These are phyloP conservation scores for Candida maris DNA, from an alignment of 805 yeast genomes.

Conservation along the genomic window DNA sequence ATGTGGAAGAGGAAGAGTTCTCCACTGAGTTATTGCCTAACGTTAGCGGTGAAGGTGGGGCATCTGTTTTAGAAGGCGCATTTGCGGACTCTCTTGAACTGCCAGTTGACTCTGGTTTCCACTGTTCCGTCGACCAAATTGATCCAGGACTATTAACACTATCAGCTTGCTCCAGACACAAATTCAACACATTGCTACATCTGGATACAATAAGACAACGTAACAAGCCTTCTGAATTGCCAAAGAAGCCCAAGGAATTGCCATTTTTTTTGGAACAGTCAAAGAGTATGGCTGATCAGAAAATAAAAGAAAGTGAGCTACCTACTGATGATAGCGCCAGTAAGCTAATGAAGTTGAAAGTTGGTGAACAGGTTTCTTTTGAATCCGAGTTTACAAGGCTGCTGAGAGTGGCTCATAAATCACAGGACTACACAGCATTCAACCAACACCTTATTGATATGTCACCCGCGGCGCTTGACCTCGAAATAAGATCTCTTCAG, in stretches of 20 bases:
- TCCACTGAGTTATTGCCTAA: slow-evolving; percentile 63
- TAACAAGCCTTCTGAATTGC: slow-evolving; percentile 86
- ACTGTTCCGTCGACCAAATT: slow-evolving; percentile 61
- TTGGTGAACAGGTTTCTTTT: slow-evolving; percentile 37
- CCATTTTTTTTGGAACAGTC: slow-evolving; percentile 66
- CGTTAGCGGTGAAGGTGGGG: slow-evolving; percentile 73
- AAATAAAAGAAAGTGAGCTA: background rate
- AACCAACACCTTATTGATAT: slow-evolving; percentile 51
- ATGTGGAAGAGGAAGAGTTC: slow-evolving; percentile 74
- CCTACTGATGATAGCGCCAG: slow-evolving; percentile 5
- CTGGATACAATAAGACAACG: slow-evolving; percentile 81
- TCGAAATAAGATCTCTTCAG: slow-evolving; percentile 81
- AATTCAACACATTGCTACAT: slow-evolving; percentile 73
- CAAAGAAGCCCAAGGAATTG: slow-evolving; percentile 76
- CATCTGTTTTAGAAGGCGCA: slow-evolving; percentile 74
- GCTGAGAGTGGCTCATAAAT: slow-evolving; percentile 50
- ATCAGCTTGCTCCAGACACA: slow-evolving; percentile 71
- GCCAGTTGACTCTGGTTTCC: slow-evolving; percentile 31
- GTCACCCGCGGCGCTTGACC: slow-evolving; percentile 75
- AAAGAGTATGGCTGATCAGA: slow-evolving; percentile 14
- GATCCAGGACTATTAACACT: slow-evolving; percentile 63
- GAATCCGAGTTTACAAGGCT: slow-evolving; percentile 71
- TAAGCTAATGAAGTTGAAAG: slow-evolving; percentile 33
- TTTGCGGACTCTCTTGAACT: slow-evolving; percentile 39
- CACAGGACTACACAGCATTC: slow-evolving; percentile 44